Evolutionary conservation across 176 grass and related monocot genomes (phyloP).

Genomic region (Musa itinerans): DNA sequence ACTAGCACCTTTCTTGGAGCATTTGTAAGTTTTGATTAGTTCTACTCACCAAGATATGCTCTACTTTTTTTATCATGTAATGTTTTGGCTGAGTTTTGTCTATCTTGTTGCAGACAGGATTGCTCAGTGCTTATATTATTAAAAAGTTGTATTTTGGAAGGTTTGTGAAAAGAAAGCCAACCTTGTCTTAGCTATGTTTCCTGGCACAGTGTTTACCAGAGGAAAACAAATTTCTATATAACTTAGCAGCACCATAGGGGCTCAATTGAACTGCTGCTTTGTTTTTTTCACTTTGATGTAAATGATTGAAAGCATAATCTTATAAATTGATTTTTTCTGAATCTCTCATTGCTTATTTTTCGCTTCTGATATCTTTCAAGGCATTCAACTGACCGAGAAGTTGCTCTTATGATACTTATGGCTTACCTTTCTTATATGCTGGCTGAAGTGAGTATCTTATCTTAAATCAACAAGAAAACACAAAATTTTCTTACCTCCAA

Average conservation of each 20-base stretch:
- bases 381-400: constrained; percentile 94
- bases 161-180: constrained; percentile 27
- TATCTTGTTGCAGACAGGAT: constrained; percentile 47
- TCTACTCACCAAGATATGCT: neutral
- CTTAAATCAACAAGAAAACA: neutral
- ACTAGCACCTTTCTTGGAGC: constrained; percentile 79
- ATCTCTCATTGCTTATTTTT: constrained; percentile 5
- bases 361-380: constrained; percentile 28
- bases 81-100: constrained; percentile 12
- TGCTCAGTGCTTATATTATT: constrained; percentile 86
- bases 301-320: neutral
- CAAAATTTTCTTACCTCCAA: constrained; percentile 1
- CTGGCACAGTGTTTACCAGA: neutral
- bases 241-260: neutral
- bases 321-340: neutral
- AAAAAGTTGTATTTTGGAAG: constrained; percentile 92
- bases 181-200: neutral
- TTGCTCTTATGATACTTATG: constrained; percentile 94
- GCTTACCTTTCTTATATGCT: constrained; percentile 91
- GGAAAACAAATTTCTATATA: neutral
- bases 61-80: neutral
- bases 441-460: constrained; percentile 57
- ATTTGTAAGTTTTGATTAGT: constrained; percentile 46
- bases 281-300: neutral
- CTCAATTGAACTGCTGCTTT: neutral